Evolutionary conservation across 345 rosid genomes (phyloP).

Genomic region (Populus deltoides): DNA sequence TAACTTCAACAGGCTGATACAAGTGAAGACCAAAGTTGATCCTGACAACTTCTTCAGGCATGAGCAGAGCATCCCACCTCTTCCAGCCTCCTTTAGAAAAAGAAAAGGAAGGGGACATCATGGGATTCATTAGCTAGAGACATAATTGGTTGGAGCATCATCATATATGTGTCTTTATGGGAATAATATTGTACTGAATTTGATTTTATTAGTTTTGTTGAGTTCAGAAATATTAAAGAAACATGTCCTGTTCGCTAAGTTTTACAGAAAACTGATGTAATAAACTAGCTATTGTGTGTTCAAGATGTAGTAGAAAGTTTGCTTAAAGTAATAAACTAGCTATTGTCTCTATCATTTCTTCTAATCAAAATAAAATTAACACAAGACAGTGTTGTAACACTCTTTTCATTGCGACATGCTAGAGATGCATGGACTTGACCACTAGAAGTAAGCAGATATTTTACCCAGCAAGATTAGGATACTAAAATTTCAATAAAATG

Average conservation of each 20-base stretch:
- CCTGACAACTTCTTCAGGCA: slow-evolving; percentile 29
- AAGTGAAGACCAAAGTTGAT: slow-evolving; percentile 25
- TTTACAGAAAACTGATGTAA: not conserved
- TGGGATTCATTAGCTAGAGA: not conserved
- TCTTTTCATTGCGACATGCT: too few relatives aligned
- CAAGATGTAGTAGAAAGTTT: not conserved
- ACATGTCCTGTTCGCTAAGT: not conserved
- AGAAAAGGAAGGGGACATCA: not conserved
- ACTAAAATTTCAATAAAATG: too few relatives aligned
- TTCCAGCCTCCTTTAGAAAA: not conserved
- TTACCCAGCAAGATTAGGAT: too few relatives aligned
- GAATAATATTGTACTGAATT: not conserved
- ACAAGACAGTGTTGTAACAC: too few relatives aligned
- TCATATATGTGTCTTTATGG: not conserved
- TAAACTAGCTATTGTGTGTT: not conserved
- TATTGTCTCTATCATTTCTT: too few relatives aligned
- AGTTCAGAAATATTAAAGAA: not conserved
- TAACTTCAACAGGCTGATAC: slow-evolving; percentile 18
- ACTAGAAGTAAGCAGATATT: too few relatives aligned
- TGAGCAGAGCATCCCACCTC: slow-evolving; percentile 31
- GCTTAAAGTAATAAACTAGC: too few relatives aligned
- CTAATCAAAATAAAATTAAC: too few relatives aligned
- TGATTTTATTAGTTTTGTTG: not conserved
- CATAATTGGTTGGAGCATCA: not conserved
- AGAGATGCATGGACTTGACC: too few relatives aligned